These are phyloP conservation scores for Vinca major DNA, from an alignment of 305 asterid species.

Conservation along the genomic window DNA sequence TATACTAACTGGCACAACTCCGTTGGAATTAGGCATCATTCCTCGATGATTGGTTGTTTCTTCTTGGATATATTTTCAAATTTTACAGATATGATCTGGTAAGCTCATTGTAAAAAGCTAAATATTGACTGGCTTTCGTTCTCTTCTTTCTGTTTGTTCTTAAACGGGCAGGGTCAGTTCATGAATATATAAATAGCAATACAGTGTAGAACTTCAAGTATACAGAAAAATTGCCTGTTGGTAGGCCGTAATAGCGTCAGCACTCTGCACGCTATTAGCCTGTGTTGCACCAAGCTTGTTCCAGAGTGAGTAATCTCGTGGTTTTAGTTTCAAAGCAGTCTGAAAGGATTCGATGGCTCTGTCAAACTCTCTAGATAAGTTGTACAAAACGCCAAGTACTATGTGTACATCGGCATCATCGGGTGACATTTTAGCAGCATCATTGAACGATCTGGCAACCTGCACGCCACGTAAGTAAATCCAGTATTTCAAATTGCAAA, in stretches of 20 bases:
- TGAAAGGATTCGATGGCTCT: slow-evolving; percentile 89
- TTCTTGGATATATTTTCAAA: neutral
- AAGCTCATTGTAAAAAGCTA: too few relatives aligned
- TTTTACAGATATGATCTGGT: too few relatives aligned
- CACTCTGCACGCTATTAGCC: slow-evolving; percentile 95
- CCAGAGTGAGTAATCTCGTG: slow-evolving; percentile 99
- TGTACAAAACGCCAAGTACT: slow-evolving; percentile 92
- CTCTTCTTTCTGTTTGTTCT: neutral
- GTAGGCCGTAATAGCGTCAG: slow-evolving; percentile 91
- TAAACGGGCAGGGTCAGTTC: neutral
- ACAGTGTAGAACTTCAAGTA: slow-evolving; percentile 4
- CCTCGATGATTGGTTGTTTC: neutral
- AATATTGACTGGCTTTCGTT: neutral
- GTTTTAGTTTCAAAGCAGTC: slow-evolving; percentile 92
- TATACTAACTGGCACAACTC: neutral
- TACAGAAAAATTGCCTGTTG: slow-evolving; percentile 54
- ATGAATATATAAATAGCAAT: slow-evolving; percentile 4
- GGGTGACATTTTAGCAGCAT: slow-evolving; percentile 90
- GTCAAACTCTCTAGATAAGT: slow-evolving; percentile 84
- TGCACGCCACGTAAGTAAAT: slow-evolving; percentile 19
- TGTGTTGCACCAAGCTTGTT: slow-evolving; percentile 99
- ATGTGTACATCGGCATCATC: slow-evolving; percentile 98
- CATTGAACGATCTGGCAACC: slow-evolving; percentile 75
- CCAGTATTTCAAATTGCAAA: slow-evolving; percentile 2
- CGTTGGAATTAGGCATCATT: neutral